These are phyloP conservation scores for Chamaenerion angustifolium DNA, from an alignment of 345 rosid species.

Conservation along the genomic window DNA sequence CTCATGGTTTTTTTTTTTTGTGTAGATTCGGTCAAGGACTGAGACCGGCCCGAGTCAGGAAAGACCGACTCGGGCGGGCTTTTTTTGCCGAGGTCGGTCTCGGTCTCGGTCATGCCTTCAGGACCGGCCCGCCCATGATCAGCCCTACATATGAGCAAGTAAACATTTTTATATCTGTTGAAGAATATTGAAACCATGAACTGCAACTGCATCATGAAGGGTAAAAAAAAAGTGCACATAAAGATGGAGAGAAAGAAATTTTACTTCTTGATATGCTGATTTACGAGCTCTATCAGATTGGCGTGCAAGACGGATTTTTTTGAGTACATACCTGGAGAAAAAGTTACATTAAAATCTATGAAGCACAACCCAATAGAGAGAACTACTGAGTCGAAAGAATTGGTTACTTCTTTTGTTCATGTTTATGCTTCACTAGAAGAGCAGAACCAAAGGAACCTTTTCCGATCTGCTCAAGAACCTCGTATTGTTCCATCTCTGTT, in stretches of 20 bases:
- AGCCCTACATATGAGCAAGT: no score
- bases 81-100: no score
- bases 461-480: conserved; percentile 83
- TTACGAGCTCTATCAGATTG: conserved; percentile 89
- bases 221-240: not conserved
- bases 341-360: conserved; percentile 2
- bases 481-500: conserved; percentile 68
- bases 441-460: conserved; percentile 98
- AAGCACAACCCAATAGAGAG: not conserved
- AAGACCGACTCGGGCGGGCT: no score
- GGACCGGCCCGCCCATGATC: no score
- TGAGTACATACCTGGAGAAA: conserved; percentile 58
- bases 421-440: conserved; percentile 92
- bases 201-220: not conserved
- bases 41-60: no score
- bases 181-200: not conserved
- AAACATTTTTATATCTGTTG: not conserved
- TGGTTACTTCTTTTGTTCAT: conserved; percentile 73
- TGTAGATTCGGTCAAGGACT: no score
- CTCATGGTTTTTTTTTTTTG: no score
- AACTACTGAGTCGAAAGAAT: not conserved
- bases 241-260: not conserved
- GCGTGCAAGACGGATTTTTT: conserved; percentile 90
- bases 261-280: conserved; percentile 93
- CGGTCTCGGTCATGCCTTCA: no score